These are phyloP conservation scores for Penicillium psychrofluorescens DNA, from an alignment of 495 filamentous ascomycete species.

Conservation along the genomic window DNA sequence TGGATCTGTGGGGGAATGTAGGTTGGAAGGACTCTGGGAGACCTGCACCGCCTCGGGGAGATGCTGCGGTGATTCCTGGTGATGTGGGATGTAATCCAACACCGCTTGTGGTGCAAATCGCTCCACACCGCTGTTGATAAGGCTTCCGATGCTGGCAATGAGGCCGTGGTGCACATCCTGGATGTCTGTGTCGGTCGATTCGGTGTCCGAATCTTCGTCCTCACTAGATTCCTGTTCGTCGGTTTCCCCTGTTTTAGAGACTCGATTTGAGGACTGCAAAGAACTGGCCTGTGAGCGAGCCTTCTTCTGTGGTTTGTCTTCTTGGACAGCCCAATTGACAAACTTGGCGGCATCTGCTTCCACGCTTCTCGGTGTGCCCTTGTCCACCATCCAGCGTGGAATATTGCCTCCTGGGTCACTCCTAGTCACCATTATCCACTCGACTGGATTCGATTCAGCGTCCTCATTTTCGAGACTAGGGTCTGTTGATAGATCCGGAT, in stretches of 20 bases:
- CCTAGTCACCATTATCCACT: conserved; percentile 97
- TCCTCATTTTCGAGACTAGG: conserved; percentile 34
- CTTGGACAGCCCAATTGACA: conserved; percentile 69
- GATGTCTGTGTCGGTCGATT: conserved; percentile 11
- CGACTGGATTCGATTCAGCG: conserved; percentile 59
- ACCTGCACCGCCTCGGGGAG: conserved; percentile 11
- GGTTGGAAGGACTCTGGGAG: not conserved
- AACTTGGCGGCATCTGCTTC: conserved; percentile 78
- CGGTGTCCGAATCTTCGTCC: conserved; percentile 11
- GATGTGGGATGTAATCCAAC: conserved; percentile 37
- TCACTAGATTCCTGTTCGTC: conserved; percentile 3
- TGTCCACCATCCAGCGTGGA: conserved; percentile 89
- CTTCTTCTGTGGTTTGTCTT: conserved; percentile 36
- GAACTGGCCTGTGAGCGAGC: conserved; percentile 8
- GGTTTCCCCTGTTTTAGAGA: conserved; percentile 7
- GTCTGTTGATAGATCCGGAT: conserved; percentile 34
- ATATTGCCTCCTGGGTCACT: conserved; percentile 90
- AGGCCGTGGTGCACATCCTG: conserved; percentile 30
- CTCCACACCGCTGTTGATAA: conserved; percentile 32
- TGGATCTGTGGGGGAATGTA: conserved; percentile 1
- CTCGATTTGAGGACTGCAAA: conserved; percentile 3
- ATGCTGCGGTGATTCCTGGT: conserved; percentile 10
- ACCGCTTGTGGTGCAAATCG: conserved; percentile 42
- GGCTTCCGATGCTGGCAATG: conserved; percentile 36
- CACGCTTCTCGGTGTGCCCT: conserved; percentile 80